Conservation (phyloP, 805 yeast genomes). For the Lachancea mirantina region DNA sequence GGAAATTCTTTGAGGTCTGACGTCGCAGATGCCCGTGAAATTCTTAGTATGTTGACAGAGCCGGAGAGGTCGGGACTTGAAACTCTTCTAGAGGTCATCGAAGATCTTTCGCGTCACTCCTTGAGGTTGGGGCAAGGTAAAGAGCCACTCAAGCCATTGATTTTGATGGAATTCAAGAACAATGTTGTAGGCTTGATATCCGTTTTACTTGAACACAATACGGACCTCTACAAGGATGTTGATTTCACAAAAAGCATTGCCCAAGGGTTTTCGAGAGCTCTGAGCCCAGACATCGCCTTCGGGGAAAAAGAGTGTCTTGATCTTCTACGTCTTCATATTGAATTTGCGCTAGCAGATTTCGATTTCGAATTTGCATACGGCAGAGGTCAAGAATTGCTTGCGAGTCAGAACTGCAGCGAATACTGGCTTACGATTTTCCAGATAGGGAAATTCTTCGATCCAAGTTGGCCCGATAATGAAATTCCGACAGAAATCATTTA, state of each 20-base stretch:
- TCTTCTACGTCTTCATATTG: slow-evolving; percentile 49
- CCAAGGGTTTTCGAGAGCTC: too few species aligned
- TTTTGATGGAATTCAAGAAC: slow-evolving; percentile 27
- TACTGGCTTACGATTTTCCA: slow-evolving; percentile 73
- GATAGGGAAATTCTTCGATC: slow-evolving; percentile 52
- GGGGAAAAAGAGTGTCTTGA: slow-evolving; percentile 13
- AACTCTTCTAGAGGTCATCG: slow-evolving; percentile 23
- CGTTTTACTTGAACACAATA: slow-evolving; percentile 47
- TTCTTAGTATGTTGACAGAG: slow-evolving; percentile 18
- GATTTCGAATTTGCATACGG: slow-evolving; percentile 56
- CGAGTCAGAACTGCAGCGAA: slow-evolving; percentile 20
- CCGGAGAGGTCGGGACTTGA: slow-evolving; percentile 13
- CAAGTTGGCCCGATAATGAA: slow-evolving; percentile 37
- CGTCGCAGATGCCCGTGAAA: slow-evolving; percentile 32
- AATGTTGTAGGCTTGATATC: slow-evolving; percentile 35
- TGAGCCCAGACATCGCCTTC: slow-evolving; percentile 8
- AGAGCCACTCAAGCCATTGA: slow-evolving; percentile 34
- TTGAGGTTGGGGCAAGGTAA: slow-evolving; percentile 27
- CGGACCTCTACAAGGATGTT: slow-evolving; percentile 40
- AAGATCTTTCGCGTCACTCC: slow-evolving; percentile 26
- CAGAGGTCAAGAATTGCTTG: slow-evolving; percentile 35
- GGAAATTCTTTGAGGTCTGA: slow-evolving; percentile 35
- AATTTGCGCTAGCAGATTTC: slow-evolving; percentile 54
- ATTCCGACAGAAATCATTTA: slow-evolving; percentile 34
- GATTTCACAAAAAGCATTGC: slow-evolving; percentile 37